Base-by-base conservation (phyloP, 495 filamentous ascomycete genomes). In the Cercophora samala region DNA sequence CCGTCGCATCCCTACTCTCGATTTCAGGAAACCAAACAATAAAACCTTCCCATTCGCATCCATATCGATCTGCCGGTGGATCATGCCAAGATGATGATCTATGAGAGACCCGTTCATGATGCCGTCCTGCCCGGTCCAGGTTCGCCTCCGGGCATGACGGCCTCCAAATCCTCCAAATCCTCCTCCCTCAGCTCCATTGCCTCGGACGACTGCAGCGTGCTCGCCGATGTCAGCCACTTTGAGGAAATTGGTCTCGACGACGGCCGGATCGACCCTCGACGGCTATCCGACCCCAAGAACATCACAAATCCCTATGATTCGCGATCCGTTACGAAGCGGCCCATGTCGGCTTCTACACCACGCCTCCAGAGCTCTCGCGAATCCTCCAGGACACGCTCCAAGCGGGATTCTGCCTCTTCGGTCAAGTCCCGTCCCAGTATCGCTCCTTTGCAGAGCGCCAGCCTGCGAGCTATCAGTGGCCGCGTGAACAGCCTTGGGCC, bases 231-330 rank as follows among this genome's bases (percentile, higher is more conserved):
- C 53, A 85, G 84, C 61, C 88, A 97, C 72, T 97, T 98, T 72
- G 95, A 99, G 76, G 95, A 98, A 61, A 96, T 97, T 69, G 91
- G 90, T 11, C 85, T 99, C 8, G 93, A 97, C 72, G 86, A 92
- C 63, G 72, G 66, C 24, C 70, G 68, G 26, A 52, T 68, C 21
- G 75, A 80, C 51, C 68, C 79, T 42, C 76, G 77, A 26, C 71
- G 77, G 60, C 78, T 79, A 46, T 76, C 78, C 61, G 79, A 82
- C 18, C 53, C 53, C 63, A 74, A 80, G 46, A 79, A 81, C 66
- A 67, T 79, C 53, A 86, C 86, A 69, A 64, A 72, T 17, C 68
- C 74, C 42, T 80, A 80, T 55, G 80, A 84, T 67, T 66, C 77
- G 55, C 73, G 78, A 46, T 75, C 74, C 58, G 74, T 78, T 2